These are phyloP conservation scores for Rhodotorula sp. DNA, from an alignment of 1,284 basidiomycete genomes.

Conservation along the genomic window DNA sequence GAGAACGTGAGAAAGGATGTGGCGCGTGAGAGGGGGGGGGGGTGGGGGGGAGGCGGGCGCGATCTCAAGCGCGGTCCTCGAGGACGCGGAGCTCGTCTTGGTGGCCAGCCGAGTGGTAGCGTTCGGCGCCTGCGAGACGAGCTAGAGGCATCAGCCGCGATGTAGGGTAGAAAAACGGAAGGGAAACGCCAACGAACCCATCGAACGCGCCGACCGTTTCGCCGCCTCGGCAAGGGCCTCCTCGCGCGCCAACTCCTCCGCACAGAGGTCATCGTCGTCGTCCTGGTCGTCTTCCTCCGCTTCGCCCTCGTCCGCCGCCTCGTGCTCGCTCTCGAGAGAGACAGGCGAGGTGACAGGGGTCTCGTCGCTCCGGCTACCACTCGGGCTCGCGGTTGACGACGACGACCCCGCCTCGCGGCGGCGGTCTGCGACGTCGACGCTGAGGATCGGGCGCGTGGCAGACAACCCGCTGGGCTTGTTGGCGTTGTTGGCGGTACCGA, in stretches of 20 bases:
- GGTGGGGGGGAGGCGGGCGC: too few species aligned
- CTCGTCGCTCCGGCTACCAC: neutral
- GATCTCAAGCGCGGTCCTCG: neutral
- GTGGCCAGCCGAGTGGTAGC: conserved; percentile 22
- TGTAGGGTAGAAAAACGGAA: too few species aligned
- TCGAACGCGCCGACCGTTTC: conserved; percentile 9
- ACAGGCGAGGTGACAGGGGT: neutral
- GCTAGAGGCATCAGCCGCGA: neutral
- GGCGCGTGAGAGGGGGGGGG: neutral
- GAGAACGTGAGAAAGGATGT: neutral
- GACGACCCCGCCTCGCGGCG: too few species aligned
- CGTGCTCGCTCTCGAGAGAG: neutral
- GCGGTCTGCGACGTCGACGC: neutral
- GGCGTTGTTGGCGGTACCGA: too few species aligned
- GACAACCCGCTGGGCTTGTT: neutral
- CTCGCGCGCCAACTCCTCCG: conserved; percentile 33
- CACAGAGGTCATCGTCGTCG: conserved; percentile 31
- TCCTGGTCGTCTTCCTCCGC: conserved; percentile 9
- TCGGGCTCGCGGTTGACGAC: neutral
- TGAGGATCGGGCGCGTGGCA: conserved; percentile 4
- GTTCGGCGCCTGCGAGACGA: conserved; percentile 21
- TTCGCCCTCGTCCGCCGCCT: neutral
- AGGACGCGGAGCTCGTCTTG: conserved; percentile 8
- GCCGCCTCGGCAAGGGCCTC: conserved; percentile 32
- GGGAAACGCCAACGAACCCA: conserved; percentile 11